Evolutionary conservation across 1,139 yeast species (phyloP).

Genomic region (Yamadazyma atmosphaerica): DNA sequence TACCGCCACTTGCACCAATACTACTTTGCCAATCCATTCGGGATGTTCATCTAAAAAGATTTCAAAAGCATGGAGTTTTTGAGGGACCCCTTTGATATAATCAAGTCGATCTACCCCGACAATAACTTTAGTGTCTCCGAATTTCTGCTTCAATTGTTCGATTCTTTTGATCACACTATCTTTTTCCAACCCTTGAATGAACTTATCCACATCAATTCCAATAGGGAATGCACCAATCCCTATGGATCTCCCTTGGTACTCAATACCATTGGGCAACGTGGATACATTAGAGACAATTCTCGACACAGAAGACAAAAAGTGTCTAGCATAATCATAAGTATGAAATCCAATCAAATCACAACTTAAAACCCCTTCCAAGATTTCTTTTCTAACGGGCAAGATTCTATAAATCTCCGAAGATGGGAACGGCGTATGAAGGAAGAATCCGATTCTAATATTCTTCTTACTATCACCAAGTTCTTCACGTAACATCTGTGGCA

Average conservation of each 20-base stretch:
- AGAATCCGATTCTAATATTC: conserved; percentile 83
- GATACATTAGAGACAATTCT: conserved; percentile 73
- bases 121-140: conserved; percentile 72
- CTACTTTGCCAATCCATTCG: conserved; percentile 97
- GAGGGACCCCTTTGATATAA: conserved; percentile 97
- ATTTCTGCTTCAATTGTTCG: conserved; percentile 57
- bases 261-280: conserved; percentile 90
- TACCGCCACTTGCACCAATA: conserved; percentile 94
- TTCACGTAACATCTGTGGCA: conserved; percentile 85
- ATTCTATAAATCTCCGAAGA: conserved; percentile 94
- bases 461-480: conserved; percentile 50
- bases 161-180: conserved; percentile 67
- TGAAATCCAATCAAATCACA: conserved; percentile 97
- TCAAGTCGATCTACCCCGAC: conserved; percentile 96
- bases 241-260: conserved; percentile 73
- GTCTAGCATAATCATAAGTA: conserved; percentile 99
- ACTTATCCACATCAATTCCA: conserved; percentile 94
- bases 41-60: conserved; percentile 91
- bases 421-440: conserved; percentile 97
- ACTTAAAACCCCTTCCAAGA: conserved; percentile 84
- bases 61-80: conserved; percentile 93
- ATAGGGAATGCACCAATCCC: conserved; percentile 97
- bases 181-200: conserved; percentile 73
- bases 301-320: conserved; percentile 89
- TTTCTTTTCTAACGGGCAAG: conserved; percentile 92